phyloP scores from a whole-genome alignment of 441 rosid genomes.

The Mallotus repandus region DNA sequence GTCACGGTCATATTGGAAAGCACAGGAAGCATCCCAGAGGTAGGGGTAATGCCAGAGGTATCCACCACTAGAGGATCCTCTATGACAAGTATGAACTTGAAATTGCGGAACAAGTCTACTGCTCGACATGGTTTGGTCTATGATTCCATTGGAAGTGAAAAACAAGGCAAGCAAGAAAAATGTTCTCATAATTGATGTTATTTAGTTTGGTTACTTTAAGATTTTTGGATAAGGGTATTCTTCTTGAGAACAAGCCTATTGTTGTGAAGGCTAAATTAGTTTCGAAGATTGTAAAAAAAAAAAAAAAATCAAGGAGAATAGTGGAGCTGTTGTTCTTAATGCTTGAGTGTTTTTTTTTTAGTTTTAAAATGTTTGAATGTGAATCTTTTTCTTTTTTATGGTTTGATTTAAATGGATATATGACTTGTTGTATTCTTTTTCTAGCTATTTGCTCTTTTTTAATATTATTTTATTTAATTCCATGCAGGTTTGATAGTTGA shows the following conservation, averaged over 20 bases:
- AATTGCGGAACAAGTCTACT: conserved; percentile 64
- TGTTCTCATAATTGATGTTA: conserved; percentile 61
- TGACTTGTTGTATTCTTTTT: too few relatives aligned
- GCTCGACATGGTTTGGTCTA: conserved; percentile 74
- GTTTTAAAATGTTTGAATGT: too few relatives aligned
- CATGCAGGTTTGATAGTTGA: too few relatives aligned
- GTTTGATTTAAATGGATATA: too few relatives aligned
- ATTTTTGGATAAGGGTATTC: conserved; percentile 62
- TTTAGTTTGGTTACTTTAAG: conserved; percentile 68
- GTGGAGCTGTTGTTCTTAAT: conserved; percentile 29
- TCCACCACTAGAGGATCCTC: conserved; percentile 81
- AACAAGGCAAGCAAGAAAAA: conserved; percentile 53
- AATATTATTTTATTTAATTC: too few relatives aligned
- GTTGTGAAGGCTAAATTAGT: conserved; percentile 68
- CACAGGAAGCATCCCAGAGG: conserved; percentile 79
- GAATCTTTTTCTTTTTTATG: too few relatives aligned
- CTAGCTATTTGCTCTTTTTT: too few relatives aligned
- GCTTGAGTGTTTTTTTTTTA: too few relatives aligned
- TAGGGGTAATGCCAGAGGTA: conserved; percentile 74
- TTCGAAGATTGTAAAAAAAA: conserved; percentile 72
- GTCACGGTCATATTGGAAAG: conserved; percentile 77
- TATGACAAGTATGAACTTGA: conserved; percentile 84
- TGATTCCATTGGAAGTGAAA: conserved; percentile 51
- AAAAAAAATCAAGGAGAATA: conserved; percentile 74
- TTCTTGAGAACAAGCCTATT: conserved; percentile 56